phyloP scores from a whole-genome alignment of 495 filamentous ascomycete species.

The Tuber umbilicatum region DNA sequence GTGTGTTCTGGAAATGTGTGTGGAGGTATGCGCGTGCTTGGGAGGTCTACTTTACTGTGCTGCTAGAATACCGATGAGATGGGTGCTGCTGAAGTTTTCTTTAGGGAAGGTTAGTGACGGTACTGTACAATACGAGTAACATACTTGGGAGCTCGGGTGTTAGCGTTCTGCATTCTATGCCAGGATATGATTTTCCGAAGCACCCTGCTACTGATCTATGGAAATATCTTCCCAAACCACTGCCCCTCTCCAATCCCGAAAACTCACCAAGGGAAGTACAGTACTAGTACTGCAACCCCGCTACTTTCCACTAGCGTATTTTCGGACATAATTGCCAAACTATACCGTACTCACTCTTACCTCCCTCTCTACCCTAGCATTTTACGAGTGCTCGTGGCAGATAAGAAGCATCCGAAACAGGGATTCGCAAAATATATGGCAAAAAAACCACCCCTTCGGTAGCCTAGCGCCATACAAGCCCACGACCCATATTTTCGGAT shows the following conservation, averaged over 20 bases:
- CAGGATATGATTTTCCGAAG: not conserved
- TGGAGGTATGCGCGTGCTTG: not conserved
- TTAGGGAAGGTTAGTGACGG: not conserved
- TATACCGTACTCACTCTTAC: not conserved
- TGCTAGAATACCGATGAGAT: not conserved
- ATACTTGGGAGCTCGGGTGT: not conserved
- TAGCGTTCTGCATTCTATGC: not conserved
- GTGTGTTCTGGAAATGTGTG: not conserved
- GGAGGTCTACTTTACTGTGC: not conserved
- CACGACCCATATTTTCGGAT: too few species aligned
- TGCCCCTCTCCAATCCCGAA: not conserved
- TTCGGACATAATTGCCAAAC: not conserved
- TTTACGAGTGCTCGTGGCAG: too few species aligned
- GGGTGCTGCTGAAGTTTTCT: not conserved
- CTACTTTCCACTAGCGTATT: not conserved
- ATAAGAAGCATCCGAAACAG: too few species aligned
- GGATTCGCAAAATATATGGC: too few species aligned
- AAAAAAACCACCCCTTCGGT: too few species aligned
- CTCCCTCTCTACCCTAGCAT: not conserved
- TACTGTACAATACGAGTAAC: not conserved
- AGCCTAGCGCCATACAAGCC: too few species aligned
- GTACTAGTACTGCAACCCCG: not conserved
- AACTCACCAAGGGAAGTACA: not conserved
- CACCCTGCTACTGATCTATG: not conserved
- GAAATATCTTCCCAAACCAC: not conserved